Evolutionary conservation across 176 grass and related monocot species (phyloP).

Genomic region (Oropetium thomaeum): DNA sequence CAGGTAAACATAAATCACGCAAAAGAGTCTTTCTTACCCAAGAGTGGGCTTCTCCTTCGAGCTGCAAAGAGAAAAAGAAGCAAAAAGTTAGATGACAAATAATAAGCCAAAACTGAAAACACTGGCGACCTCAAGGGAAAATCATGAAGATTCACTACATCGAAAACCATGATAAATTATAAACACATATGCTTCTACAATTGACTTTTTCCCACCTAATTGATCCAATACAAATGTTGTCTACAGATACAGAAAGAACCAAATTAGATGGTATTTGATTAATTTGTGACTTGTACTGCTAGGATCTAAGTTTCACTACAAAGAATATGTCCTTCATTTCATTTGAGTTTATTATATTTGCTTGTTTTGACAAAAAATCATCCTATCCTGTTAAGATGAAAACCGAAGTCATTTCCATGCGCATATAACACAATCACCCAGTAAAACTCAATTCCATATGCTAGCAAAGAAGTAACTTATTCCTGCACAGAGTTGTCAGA

Average conservation of each 20-base stretch:
- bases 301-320: background rate
- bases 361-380: background rate
- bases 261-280: background rate
- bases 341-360: background rate
- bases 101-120: background rate
- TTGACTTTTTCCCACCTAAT: background rate
- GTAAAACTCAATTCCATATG: background rate
- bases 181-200: background rate
- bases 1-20: background rate
- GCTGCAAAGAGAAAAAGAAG: slow-evolving; percentile 50
- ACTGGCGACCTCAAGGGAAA: background rate
- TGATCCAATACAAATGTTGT: background rate
- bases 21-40: slow-evolving; percentile 62
- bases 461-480: background rate
- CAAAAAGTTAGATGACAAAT: slow-evolving; percentile 28
- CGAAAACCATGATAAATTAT: background rate
- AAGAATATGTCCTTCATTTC: background rate
- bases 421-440: background rate
- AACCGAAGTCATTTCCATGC: background rate
- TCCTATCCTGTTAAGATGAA: background rate
- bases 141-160: background rate
- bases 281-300: background rate
- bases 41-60: slow-evolving; percentile 99
- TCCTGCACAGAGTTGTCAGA: background rate
- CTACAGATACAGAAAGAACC: background rate